Evolutionary conservation across 306 rosid species (phyloP).

Genomic region (Ochetophila trinervis): DNA sequence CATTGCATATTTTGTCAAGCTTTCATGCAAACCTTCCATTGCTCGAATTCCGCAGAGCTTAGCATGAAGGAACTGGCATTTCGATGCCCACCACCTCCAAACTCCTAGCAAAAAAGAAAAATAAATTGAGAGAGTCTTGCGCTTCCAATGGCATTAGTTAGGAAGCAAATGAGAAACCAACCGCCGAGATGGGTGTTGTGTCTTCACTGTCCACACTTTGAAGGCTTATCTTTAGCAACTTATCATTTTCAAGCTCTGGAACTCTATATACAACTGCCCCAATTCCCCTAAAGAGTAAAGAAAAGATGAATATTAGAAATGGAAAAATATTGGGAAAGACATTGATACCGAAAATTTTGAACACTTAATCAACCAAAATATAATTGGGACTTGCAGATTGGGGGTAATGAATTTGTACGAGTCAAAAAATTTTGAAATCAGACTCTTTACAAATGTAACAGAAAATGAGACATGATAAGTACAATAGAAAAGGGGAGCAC

Average conservation of each 20-base stretch:
- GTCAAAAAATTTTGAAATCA: too few species aligned
- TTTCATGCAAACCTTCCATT: constrained; percentile 54
- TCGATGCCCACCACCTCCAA: constrained; percentile 86
- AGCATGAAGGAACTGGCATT: constrained; percentile 79
- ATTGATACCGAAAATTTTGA: neutral
- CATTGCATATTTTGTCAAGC: neutral
- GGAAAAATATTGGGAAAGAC: neutral
- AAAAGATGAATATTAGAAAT: neutral
- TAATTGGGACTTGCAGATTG: neutral
- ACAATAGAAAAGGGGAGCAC: too few species aligned
- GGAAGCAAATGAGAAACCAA: constrained; percentile 15
- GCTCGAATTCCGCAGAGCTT: constrained; percentile 48
- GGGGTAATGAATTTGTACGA: neutral
- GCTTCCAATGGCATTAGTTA: constrained; percentile 5
- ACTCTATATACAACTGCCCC: constrained; percentile 79
- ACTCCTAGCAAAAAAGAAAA: constrained; percentile 44
- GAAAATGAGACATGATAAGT: too few species aligned
- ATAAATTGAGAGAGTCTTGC: constrained; percentile 7
- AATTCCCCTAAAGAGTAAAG: constrained; percentile 52
- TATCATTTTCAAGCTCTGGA: constrained; percentile 59
- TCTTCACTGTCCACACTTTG: constrained; percentile 67
- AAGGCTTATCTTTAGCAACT: constrained; percentile 67
- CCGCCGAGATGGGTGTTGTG: constrained; percentile 74
- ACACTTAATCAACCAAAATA: constrained; percentile 4
- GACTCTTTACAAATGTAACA: too few species aligned